phyloP scores from a whole-genome alignment of 805 yeast genomes.

The Saturnispora halmiae region DNA sequence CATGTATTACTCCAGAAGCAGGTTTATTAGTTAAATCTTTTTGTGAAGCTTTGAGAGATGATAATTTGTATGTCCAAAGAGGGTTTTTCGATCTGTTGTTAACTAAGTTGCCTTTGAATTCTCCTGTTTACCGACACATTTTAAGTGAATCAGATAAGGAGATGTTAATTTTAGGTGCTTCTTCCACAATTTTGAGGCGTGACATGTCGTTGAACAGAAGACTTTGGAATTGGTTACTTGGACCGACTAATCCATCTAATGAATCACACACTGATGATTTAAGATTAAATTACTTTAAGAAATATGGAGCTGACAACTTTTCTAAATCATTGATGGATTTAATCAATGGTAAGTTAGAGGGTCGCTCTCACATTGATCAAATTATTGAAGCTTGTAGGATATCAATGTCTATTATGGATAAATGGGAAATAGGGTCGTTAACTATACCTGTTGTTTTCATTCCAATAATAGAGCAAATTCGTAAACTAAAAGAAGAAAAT shows the following conservation, averaged over 20 bases:
- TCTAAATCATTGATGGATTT: slow-evolving; percentile 44
- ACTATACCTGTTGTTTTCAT: slow-evolving; percentile 62
- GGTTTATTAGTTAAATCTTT: slow-evolving; percentile 73
- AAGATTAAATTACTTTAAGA: slow-evolving; percentile 50
- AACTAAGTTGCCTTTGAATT: slow-evolving; percentile 55
- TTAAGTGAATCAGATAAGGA: slow-evolving; percentile 47
- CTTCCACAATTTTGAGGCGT: slow-evolving; percentile 60
- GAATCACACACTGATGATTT: slow-evolving; percentile 11
- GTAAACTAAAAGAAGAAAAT: slow-evolving; percentile 16
- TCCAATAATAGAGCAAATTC: slow-evolving; percentile 51
- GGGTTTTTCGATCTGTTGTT: slow-evolving; percentile 81
- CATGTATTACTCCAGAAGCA: slow-evolving; percentile 65
- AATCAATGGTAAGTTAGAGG: slow-evolving; percentile 28
- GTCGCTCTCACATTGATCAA: slow-evolving; percentile 22
- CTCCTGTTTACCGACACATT: slow-evolving; percentile 43
- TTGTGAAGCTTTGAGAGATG: slow-evolving; percentile 54
- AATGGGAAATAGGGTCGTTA: slow-evolving; percentile 86
- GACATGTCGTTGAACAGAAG: slow-evolving; percentile 95
- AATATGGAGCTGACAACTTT: slow-evolving; percentile 44
- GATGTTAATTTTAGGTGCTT: slow-evolving; percentile 50
- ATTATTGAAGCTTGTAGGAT: slow-evolving; percentile 51
- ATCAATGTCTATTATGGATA: slow-evolving; percentile 69
- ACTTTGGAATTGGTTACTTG: slow-evolving; percentile 87
- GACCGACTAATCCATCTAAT: slow-evolving; percentile 46
- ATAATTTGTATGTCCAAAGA: slow-evolving; percentile 67